Percentiles rank a stretch among this genome's conserved stretches.
phyloP scores from a whole-genome alignment of 164 flowering plant species.

The Stephania yunnanensis region DNA sequence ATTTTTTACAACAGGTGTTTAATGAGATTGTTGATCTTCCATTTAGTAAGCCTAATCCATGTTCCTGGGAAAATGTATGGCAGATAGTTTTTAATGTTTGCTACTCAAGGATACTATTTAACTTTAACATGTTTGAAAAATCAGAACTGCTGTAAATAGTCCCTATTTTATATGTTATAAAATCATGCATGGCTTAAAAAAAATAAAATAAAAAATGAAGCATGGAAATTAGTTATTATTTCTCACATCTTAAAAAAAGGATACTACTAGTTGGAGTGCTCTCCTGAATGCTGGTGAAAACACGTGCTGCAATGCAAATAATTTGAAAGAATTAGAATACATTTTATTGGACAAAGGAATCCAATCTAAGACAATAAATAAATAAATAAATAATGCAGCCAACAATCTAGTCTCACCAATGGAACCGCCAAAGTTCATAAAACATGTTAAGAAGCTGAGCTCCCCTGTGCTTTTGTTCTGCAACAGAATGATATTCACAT shows the following conservation, averaged over 20 bases:
- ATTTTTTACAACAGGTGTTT: neutral
- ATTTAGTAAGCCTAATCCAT: neutral
- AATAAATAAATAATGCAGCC: neutral
- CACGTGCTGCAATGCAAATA: constrained; percentile 65
- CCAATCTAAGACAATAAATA: neutral
- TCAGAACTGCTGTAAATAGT: neutral
- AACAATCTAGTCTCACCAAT: constrained; percentile 45
- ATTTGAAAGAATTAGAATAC: constrained; percentile 1
- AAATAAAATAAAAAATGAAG: neutral
- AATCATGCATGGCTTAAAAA: neutral
- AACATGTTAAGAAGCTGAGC: constrained; percentile 86
- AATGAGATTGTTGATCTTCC: neutral
- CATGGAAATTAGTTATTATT: neutral
- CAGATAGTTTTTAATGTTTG: neutral
- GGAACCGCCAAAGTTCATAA: constrained; percentile 86
- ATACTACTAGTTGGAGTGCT: constrained; percentile 89
- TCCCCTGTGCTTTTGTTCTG: constrained; percentile 96
- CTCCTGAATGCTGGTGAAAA: constrained; percentile 93
- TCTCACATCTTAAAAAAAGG: constrained; percentile 26
- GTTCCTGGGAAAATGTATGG: neutral
- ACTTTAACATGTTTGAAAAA: neutral
- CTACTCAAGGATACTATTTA: neutral
- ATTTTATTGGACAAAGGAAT: neutral
- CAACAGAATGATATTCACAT: constrained; percentile 6
- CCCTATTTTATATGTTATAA: neutral